Evolutionary conservation across 2,329 filamentous ascomycete genomes (phyloP).

Genomic region (Periconia sp.): DNA sequence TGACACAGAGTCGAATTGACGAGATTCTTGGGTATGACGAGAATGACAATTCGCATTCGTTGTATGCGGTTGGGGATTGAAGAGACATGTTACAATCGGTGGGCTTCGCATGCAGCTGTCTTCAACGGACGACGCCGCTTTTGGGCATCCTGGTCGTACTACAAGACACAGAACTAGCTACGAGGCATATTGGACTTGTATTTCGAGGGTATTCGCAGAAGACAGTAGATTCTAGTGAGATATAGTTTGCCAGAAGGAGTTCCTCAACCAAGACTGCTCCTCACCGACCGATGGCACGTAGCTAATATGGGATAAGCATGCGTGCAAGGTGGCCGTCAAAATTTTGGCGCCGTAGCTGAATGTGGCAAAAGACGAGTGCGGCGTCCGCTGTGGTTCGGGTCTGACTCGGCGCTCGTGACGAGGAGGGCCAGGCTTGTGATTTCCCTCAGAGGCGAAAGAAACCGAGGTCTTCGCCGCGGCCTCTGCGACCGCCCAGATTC

Average conservation of each 20-base stretch:
- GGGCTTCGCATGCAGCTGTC: not conserved
- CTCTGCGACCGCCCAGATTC: not conserved
- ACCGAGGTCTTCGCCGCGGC: constrained; percentile 3
- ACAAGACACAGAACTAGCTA: too few species aligned
- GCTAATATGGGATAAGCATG: too few species aligned
- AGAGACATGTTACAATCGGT: not conserved
- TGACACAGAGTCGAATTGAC: constrained; percentile 42
- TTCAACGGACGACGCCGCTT: too few species aligned
- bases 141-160: too few species aligned
- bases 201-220: not conserved
- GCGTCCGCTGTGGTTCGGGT: not conserved
- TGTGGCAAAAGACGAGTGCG: not conserved
- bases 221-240: not conserved
- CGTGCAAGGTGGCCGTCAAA: too few species aligned
- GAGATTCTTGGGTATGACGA: constrained; percentile 43
- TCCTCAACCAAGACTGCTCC: not conserved
- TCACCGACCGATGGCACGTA: not conserved
- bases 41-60: constrained; percentile 45
- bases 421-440: constrained; percentile 8
- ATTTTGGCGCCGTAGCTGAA: too few species aligned
- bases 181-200: too few species aligned
- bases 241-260: not conserved
- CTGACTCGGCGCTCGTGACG: not conserved
- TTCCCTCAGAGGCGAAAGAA: constrained; percentile 6
- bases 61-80: constrained; percentile 46